phyloP scores from a whole-genome alignment of 2,329 filamentous ascomycete species.

The Scopulariopsis brevicaulis region DNA sequence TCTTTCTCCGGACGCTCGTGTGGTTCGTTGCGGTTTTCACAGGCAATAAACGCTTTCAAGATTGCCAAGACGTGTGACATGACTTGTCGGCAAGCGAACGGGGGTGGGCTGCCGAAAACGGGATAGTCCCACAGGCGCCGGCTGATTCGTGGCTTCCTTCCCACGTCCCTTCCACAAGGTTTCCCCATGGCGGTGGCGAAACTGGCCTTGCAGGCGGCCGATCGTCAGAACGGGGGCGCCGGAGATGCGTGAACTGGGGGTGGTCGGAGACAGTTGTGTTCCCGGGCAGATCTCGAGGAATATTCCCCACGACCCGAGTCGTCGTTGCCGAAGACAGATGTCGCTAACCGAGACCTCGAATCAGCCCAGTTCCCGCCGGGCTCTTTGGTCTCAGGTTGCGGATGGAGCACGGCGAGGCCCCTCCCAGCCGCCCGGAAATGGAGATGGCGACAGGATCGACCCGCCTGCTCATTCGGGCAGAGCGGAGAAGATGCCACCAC shows the following conservation, averaged over 20 bases:
- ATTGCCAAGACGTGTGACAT: neutral
- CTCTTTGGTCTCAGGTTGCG: too few species aligned
- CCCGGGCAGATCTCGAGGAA: neutral
- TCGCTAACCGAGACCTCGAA: too few species aligned
- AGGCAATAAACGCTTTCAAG: neutral
- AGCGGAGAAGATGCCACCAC: neutral
- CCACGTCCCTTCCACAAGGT: conserved; percentile 1
- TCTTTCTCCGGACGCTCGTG: neutral
- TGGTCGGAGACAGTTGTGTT: neutral
- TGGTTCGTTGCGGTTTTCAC: neutral
- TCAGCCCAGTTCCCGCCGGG: too few species aligned
- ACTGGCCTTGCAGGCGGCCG: conserved; percentile 1
- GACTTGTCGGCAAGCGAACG: neutral
- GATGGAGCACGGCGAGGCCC: too few species aligned
- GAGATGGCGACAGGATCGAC: neutral
- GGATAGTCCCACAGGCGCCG: conserved; percentile 2
- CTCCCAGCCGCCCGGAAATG: neutral
- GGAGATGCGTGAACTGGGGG: neutral
- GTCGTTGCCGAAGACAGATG: neutral
- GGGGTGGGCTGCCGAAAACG: conserved; percentile 2
- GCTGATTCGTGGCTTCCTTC: conserved; percentile 2
- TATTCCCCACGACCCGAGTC: neutral
- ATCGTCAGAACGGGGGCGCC: neutral
- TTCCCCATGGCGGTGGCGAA: conserved; percentile 3
- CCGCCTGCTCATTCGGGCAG: neutral